Conservation (phyloP, 257 asterid genomes). For the Fraxinus quadrangulata region DNA sequence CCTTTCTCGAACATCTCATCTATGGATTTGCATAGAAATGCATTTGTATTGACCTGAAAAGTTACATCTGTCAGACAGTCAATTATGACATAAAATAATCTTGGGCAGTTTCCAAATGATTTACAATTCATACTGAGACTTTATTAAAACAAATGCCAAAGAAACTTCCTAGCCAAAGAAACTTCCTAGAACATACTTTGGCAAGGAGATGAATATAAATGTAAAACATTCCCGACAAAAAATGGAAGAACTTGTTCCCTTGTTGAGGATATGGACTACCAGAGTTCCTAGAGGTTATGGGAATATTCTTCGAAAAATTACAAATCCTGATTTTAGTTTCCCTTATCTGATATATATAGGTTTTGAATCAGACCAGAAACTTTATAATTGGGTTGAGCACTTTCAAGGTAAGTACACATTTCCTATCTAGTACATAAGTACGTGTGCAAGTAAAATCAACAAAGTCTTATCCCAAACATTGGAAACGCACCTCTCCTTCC, state of each 20-base stretch:
- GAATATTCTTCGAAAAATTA: not conserved
- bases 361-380: not conserved
- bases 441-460: not conserved
- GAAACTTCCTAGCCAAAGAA: not conserved
- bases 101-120: not conserved
- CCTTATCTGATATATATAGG: not conserved
- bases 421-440: not conserved
- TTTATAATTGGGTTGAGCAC: not conserved
- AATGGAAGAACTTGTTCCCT: not conserved
- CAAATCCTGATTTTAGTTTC: not conserved
- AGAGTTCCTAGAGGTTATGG: not conserved
- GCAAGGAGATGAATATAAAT: not conserved
- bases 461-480: not conserved
- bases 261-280: not conserved
- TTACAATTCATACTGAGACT: constrained; percentile 1
- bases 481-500: not conserved
- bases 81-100: constrained; percentile 11
- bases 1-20: constrained; percentile 89
- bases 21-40: constrained; percentile 69
- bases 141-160: not conserved
- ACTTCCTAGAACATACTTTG: not conserved
- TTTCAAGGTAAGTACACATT: not conserved
- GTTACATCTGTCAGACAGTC: constrained; percentile 28
- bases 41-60: constrained; percentile 85
- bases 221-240: not conserved